phyloP scores from a whole-genome alignment of 805 yeast genomes.

The Komagataella pseudopastoris region DNA sequence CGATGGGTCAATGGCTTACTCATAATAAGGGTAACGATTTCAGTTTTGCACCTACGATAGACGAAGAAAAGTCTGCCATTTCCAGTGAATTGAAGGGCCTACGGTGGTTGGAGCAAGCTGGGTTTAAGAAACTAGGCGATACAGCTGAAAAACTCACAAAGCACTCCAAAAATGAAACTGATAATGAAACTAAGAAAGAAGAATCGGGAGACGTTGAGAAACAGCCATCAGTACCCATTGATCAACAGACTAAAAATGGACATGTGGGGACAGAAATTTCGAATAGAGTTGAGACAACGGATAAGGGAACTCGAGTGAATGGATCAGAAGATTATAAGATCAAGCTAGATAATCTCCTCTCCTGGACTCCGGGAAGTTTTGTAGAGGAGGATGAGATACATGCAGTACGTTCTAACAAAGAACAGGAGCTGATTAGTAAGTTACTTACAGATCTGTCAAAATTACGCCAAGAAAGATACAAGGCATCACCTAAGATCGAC shows the following conservation, averaged over 20 bases:
- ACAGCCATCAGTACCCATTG: not conserved
- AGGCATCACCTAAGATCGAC: slow-evolving; percentile 1
- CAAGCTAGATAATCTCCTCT: slow-evolving; percentile 14
- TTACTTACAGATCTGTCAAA: slow-evolving; percentile 34
- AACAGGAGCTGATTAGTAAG: slow-evolving; percentile 25
- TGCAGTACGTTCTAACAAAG: slow-evolving; percentile 8
- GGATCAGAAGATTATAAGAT: slow-evolving; percentile 6
- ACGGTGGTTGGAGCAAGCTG: slow-evolving; percentile 40
- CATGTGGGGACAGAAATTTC: slow-evolving; percentile 1
- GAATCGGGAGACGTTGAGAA: not conserved
- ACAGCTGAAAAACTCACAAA: slow-evolving; percentile 5
- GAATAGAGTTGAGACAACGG: not conserved
- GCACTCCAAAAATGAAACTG: slow-evolving; percentile 5
- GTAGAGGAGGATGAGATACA: slow-evolving; percentile 13
- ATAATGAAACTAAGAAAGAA: slow-evolving; percentile 4
- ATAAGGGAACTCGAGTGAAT: slow-evolving; percentile 2
- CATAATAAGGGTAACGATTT: slow-evolving; percentile 26
- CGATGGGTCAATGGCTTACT: slow-evolving; percentile 54
- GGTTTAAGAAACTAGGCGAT: slow-evolving; percentile 23
- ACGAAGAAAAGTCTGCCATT: slow-evolving; percentile 42
- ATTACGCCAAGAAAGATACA: slow-evolving; percentile 32
- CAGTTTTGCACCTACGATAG: slow-evolving; percentile 55
- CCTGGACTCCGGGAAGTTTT: slow-evolving; percentile 13
- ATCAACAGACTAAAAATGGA: not conserved
- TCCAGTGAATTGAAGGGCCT: slow-evolving; percentile 35